Percentiles rank a stretch among this genome's conserved stretches.
Conservation (phyloP, 1,284 basidiomycete genomes). For the Sanghuangporus weigelae region DNA sequence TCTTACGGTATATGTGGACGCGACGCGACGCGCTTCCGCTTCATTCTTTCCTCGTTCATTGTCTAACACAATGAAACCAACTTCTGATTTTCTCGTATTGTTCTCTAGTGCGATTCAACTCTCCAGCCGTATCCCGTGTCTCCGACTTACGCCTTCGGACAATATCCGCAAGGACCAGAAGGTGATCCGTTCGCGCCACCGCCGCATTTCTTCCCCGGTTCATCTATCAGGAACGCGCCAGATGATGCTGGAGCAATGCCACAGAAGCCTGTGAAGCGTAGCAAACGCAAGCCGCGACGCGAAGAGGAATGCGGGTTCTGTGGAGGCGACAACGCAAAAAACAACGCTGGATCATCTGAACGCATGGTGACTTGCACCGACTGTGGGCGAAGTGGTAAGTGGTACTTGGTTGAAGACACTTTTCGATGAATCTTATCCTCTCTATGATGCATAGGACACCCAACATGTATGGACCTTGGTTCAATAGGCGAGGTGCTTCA, state of each 20-base stretch:
- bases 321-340: conserved; percentile 51
- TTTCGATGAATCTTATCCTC: background rate
- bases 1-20: conserved; percentile 2
- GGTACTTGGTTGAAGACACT: background rate
- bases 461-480: conserved; percentile 64
- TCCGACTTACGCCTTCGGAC: conserved; percentile 13
- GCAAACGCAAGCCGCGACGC: conserved; percentile 25
- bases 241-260: conserved; percentile 30
- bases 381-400: conserved; percentile 58
- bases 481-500: conserved; percentile 49
- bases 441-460: conserved; percentile 52
- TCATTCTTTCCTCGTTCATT: background rate
- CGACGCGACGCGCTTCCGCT: conserved; percentile 15
- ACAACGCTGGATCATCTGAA: conserved; percentile 52
- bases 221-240: conserved; percentile 7
- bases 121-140: background rate
- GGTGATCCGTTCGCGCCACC: conserved; percentile 74
- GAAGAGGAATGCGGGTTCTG: conserved; percentile 68
- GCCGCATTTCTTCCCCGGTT: conserved; percentile 43
- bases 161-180: conserved; percentile 68
- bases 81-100: background rate
- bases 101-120: background rate
- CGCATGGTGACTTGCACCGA: conserved; percentile 65
- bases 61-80: background rate
- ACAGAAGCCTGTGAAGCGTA: conserved; percentile 23